Conservation (phyloP, 495 filamentous ascomycete species). For the Bryoglossum gracile region DNA sequence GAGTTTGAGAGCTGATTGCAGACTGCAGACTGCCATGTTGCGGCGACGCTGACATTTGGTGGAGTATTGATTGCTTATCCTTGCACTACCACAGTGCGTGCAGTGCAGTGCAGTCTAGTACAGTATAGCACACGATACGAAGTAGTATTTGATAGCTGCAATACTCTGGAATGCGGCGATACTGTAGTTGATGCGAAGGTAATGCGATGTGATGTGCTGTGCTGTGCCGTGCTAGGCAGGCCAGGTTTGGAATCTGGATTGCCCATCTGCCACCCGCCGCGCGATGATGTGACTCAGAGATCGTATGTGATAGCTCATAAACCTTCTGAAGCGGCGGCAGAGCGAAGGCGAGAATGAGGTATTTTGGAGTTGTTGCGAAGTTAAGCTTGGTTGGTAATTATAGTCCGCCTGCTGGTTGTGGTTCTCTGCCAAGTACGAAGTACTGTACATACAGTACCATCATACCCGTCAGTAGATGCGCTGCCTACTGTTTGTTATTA, state of each 20-base stretch:
- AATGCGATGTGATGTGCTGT: too few relatives aligned
- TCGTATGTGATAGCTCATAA: neutral
- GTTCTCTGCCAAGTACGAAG: too few relatives aligned
- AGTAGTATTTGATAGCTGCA: too few relatives aligned
- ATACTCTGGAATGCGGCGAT: neutral
- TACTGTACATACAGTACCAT: neutral
- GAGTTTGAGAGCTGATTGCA: neutral
- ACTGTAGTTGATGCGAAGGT: neutral
- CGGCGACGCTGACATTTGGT: neutral
- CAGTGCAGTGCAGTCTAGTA: too few relatives aligned
- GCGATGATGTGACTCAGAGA: slow-evolving; percentile 8
- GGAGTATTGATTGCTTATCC: too few relatives aligned
- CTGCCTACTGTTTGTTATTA: neutral
- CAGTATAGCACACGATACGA: too few relatives aligned
- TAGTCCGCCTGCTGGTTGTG: too few relatives aligned
- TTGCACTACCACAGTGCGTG: too few relatives aligned
- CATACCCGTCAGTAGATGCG: neutral
- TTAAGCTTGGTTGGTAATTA: too few relatives aligned
- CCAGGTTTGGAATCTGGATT: neutral
- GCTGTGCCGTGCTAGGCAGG: neutral
- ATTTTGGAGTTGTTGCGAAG: too few relatives aligned
- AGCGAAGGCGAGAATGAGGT: too few relatives aligned
- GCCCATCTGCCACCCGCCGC: slow-evolving; percentile 6
- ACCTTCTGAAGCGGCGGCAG: neutral
- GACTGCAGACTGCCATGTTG: neutral